Evolutionary conservation across 1,139 yeast species (phyloP).

Genomic region (Debaryomyces robertsiae): DNA sequence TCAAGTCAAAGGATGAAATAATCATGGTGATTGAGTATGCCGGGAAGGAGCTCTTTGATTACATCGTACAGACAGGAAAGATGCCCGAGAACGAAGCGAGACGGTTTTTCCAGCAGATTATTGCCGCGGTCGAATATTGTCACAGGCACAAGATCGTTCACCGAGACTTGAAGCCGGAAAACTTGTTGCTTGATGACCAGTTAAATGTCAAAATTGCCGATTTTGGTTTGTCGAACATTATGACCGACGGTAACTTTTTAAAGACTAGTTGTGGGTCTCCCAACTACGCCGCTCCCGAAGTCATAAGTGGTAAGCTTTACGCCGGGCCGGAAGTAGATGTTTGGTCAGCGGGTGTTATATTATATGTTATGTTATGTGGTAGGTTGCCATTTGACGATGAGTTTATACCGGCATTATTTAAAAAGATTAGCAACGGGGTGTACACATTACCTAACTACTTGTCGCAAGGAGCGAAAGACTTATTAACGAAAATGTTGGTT

Average conservation of each 20-base stretch:
- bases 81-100: slow-evolving; percentile 96
- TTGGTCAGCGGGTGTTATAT: slow-evolving; percentile 97
- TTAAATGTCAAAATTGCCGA: slow-evolving; percentile 95
- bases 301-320: slow-evolving; percentile 90
- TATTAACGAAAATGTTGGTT: slow-evolving; percentile 90
- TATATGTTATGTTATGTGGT: slow-evolving; percentile 96
- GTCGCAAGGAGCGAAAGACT: slow-evolving; percentile 83
- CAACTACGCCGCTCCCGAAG: slow-evolving; percentile 98
- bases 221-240: slow-evolving; percentile 91
- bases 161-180: slow-evolving; percentile 94
- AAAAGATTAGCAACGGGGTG: slow-evolving; percentile 93
- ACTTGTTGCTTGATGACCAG: slow-evolving; percentile 84
- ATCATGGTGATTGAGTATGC: slow-evolving; percentile 98
- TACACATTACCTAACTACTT: slow-evolving; percentile 89
- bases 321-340: slow-evolving; percentile 99
- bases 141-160: slow-evolving; percentile 98
- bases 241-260: slow-evolving; percentile 97
- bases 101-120: slow-evolving; percentile 94
- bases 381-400: slow-evolving; percentile 97
- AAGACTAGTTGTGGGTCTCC: slow-evolving; percentile 98
- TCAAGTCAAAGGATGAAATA: slow-evolving; percentile 92
- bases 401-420: slow-evolving; percentile 92
- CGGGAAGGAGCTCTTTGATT: slow-evolving; percentile 93
- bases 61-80: slow-evolving; percentile 91
- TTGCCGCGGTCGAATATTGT: slow-evolving; percentile 97